Evolutionary conservation across 1,284 basidiomycete genomes (phyloP).

Genomic region (Apiotrichum sp.): DNA sequence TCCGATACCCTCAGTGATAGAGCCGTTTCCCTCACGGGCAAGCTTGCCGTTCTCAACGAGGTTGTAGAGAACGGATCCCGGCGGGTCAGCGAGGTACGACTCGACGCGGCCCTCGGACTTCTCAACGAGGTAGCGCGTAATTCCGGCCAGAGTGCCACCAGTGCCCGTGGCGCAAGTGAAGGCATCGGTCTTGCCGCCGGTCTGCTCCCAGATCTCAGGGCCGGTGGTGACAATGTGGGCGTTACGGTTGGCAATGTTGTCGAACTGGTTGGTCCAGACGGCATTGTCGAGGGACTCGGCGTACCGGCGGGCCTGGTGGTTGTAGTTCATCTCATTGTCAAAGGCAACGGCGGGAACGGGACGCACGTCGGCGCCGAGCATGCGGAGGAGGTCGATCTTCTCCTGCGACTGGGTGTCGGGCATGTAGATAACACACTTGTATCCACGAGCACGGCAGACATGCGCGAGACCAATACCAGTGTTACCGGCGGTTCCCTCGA

Average conservation of each 20-base stretch:
- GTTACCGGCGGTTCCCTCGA: conserved; percentile 98
- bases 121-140: conserved; percentile 78
- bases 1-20: conserved; percentile 98
- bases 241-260: conserved; percentile 83
- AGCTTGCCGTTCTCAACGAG: conserved; percentile 74
- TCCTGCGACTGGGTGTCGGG: conserved; percentile 94
- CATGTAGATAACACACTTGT: conserved; percentile 99
- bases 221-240: conserved; percentile 88
- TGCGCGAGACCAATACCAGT: conserved; percentile 95
- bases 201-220: conserved; percentile 96
- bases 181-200: conserved; percentile 69
- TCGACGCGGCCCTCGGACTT: conserved; percentile 74
- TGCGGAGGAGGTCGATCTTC: conserved; percentile 92
- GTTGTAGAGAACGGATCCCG: conserved; percentile 84
- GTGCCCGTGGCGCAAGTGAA: conserved; percentile 94
- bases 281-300: conserved; percentile 79
- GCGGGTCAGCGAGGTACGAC: conserved; percentile 93
- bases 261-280: conserved; percentile 99
- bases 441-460: conserved; percentile 82
- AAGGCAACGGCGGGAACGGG: conserved; percentile 95
- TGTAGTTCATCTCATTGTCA: conserved; percentile 95
- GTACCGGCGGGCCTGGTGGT: conserved; percentile 90
- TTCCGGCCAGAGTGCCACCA: conserved; percentile 89
- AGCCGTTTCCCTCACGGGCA: conserved; percentile 72
- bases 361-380: conserved; percentile 94